Evolutionary conservation across 345 rosid species (phyloP), one percentile per base, ranked within the genome.

Genomic region (rapeseed (Brassica napus)): DNA sequence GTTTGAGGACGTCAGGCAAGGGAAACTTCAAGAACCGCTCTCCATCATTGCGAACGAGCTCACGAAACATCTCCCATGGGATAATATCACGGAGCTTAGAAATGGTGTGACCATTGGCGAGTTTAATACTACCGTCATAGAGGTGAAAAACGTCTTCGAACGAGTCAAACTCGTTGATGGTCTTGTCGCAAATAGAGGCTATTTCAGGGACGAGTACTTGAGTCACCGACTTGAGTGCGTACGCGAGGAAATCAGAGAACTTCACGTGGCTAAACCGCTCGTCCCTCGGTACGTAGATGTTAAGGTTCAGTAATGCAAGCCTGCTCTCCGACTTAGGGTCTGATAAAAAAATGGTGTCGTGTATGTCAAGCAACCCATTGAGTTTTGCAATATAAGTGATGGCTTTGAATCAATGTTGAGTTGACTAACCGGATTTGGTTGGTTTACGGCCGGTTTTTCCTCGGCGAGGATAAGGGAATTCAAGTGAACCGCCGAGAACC

Each of bases 271-370:
- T 82, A 81, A 95, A 95, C 74, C 90, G 81, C 64, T 95, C 99
- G 75, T 95, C 99, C 81, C 97, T 81, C 2, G 99, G 99, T 30
- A 91, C 97, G 68, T 95, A 95, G 55, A 95, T 87, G 77, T 90
- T 79, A 6, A 91, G 84, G 74, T 86, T 93, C 8, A 95, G 44
- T 30, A 95, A 86, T 1, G 92, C 91, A 70, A 93, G 78, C 75
- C 97, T 90, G 55, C 88, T 90, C 86, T 93, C 97, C 0, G 83
- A 54, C 14, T 80, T 82, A 10, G 90, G 89, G 84, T 93, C 98
- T 91, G 86, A 75, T 26, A 81, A 79, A 66, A 15, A 83, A 78
- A 63, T 2, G 60, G 64, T 68, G 23, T 44, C 47, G 23, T 75
- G 5, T 63, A 63, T 4, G 9, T 69, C 70, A 73, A 79, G 65